A percentile compares a stretch with the other conserved stretches of the same genome.
Conservation (phyloP, 2,329 filamentous ascomycete genomes). For the Xylariaceae sp. region DNA sequence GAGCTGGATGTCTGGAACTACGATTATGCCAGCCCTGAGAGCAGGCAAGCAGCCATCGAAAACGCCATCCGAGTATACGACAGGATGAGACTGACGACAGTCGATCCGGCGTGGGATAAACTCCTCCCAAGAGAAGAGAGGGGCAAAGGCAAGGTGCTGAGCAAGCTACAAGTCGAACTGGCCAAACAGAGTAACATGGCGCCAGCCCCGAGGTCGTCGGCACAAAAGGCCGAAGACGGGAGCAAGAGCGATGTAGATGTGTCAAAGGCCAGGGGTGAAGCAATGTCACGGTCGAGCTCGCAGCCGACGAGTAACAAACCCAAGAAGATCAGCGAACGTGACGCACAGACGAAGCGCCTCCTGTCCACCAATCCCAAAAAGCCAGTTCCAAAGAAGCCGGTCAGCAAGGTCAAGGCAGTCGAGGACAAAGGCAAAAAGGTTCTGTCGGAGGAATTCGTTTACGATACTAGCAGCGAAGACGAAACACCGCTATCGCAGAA, state of each 20-base stretch:
- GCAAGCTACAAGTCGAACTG: conserved; percentile 52
- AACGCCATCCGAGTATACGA: conserved; percentile 54
- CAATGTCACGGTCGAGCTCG: conserved; percentile 43
- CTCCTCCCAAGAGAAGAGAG: conserved; percentile 51
- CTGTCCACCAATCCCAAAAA: conserved; percentile 36
- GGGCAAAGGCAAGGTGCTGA: conserved; percentile 52
- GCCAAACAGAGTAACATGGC: conserved; percentile 43
- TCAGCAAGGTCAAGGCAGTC: conserved; percentile 34
- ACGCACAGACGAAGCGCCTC: conserved; percentile 50
- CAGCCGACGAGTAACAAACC: conserved; percentile 42
- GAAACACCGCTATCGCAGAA: conserved; percentile 36
- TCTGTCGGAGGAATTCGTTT: conserved; percentile 49
- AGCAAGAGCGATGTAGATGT: conserved; percentile 33
- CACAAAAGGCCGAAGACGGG: conserved; percentile 42
- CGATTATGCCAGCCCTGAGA: conserved; percentile 44
- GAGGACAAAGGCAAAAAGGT: conserved; percentile 35
- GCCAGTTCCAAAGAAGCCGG: conserved; percentile 32
- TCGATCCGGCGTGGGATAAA: conserved; percentile 54
- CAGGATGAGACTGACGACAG: conserved; percentile 46
- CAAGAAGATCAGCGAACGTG: conserved; percentile 49
- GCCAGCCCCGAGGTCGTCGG: conserved; percentile 41
- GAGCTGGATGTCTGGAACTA: conserved; percentile 59
- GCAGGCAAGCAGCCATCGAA: conserved; percentile 54
- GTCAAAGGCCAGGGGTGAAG: conserved; percentile 32
- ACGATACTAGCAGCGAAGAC: conserved; percentile 48